A percentile compares a stretch with the other conserved stretches of the same genome.
These are phyloP conservation scores for Saccharomyces pastorianus DNA, from an alignment of 1,139 yeast species.

Conservation along the genomic window DNA sequence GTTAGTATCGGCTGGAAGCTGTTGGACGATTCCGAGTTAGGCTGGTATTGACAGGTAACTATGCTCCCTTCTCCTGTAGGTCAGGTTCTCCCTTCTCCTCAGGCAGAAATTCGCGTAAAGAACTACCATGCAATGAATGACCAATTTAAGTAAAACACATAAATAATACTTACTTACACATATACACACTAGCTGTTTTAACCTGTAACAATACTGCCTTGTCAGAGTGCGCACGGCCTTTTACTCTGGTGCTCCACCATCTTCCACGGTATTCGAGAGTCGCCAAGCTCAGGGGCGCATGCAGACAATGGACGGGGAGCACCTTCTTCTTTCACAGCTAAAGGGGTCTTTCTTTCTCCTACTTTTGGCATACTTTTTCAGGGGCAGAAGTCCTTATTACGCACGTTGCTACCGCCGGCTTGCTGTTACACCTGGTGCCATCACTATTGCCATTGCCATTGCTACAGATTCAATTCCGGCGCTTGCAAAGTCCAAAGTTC, in stretches of 20 bases:
- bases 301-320: background rate
- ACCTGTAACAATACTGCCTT: background rate
- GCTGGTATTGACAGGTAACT: conserved; percentile 20
- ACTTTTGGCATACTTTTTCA: background rate
- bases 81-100: background rate
- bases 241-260: background rate
- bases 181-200: background rate
- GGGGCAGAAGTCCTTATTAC: background rate
- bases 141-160: background rate
- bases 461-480: background rate
- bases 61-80: background rate
- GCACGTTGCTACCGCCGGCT: background rate
- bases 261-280: background rate
- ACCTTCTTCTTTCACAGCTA: background rate
- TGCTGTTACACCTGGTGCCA: background rate
- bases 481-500: background rate
- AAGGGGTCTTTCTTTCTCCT: background rate
- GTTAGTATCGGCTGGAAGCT: conserved; percentile 24
- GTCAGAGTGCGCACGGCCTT: background rate
- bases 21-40: conserved; percentile 28
- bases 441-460: background rate
- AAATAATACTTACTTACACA: background rate
- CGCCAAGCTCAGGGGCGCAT: background rate
- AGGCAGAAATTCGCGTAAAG: background rate
- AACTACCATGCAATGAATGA: background rate